Evolutionary conservation across 2,329 filamentous ascomycete species (phyloP).

Genomic region (Phaeomoniella chlamydospora): DNA sequence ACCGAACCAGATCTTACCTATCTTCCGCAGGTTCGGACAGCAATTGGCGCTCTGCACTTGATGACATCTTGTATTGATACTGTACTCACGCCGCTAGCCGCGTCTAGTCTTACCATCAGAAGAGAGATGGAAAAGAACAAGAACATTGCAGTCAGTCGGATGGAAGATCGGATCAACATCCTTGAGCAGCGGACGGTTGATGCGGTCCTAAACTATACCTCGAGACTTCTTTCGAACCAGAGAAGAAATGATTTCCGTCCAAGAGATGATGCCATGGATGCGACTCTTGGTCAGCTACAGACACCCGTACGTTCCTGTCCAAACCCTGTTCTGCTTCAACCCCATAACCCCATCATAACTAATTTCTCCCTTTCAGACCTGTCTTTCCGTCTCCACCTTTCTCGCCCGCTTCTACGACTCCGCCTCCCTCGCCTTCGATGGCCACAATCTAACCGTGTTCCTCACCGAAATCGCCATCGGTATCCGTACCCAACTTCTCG

Average conservation of each 20-base stretch:
- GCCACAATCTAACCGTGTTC: constrained; percentile 70
- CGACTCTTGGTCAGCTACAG: constrained; percentile 57
- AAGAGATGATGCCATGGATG: constrained; percentile 54
- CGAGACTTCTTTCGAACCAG: constrained; percentile 58
- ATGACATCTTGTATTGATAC: constrained; percentile 87
- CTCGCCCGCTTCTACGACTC: constrained; percentile 52
- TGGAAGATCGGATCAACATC: constrained; percentile 70
- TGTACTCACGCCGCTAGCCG: constrained; percentile 77
- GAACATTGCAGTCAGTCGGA: constrained; percentile 55
- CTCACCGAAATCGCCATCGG: constrained; percentile 71
- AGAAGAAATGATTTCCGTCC: constrained; percentile 84
- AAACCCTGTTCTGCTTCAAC: not conserved
- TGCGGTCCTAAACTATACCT: constrained; percentile 62
- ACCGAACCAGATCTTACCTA: constrained; percentile 79
- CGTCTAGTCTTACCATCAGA: constrained; percentile 78
- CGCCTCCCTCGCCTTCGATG: constrained; percentile 57
- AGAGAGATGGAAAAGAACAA: constrained; percentile 79
- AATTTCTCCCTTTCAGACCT: constrained; percentile 37
- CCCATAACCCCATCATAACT: constrained; percentile 4
- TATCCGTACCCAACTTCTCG: constrained; percentile 64
- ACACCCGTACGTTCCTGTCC: constrained; percentile 38
- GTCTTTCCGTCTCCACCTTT: constrained; percentile 67
- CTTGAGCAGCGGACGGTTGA: constrained; percentile 57
- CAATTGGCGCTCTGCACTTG: constrained; percentile 79
- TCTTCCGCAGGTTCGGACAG: constrained; percentile 61